A percentile compares a stretch with the other conserved stretches of the same genome.
These are phyloP conservation scores for Mortierella claussenii DNA, from an alignment of 192 early-diverging fungal species.

Conservation along the genomic window DNA sequence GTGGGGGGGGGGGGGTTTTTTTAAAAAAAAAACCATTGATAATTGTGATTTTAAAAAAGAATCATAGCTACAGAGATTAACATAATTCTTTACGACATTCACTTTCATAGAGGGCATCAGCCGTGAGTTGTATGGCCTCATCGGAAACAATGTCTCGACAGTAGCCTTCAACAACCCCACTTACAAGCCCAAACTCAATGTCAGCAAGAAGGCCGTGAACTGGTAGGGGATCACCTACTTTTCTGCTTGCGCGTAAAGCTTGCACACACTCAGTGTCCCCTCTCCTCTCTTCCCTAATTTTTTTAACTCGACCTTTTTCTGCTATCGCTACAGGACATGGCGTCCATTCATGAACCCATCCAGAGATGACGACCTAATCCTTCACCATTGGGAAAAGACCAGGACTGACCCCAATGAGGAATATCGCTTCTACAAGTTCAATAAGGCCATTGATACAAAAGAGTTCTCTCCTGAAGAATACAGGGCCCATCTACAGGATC, in stretches of 20 bases:
- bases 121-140: slow-evolving; percentile 71
- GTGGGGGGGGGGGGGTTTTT: too few relatives aligned
- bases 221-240: slow-evolving; percentile 60
- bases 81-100: background rate
- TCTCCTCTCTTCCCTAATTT: background rate
- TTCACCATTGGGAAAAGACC: slow-evolving; percentile 87
- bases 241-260: too few relatives aligned
- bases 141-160: slow-evolving; percentile 73
- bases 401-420: slow-evolving; percentile 67
- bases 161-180: slow-evolving; percentile 67
- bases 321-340: slow-evolving; percentile 61
- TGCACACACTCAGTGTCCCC: background rate
- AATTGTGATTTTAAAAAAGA: background rate
- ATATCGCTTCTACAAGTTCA: slow-evolving; percentile 83
- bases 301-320: background rate
- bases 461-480: slow-evolving; percentile 91
- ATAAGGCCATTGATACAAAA: slow-evolving; percentile 73
- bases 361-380: slow-evolving; percentile 73
- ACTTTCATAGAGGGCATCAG: slow-evolving; percentile 61
- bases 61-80: background rate
- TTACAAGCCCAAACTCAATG: slow-evolving; percentile 79
- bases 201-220: slow-evolving; percentile 70
- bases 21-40: background rate
- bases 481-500: slow-evolving; percentile 72
- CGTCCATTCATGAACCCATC: slow-evolving; percentile 80